Evolutionary conservation across 306 rosid genomes (phyloP), one percentile per base, ranked within the genome.

Genomic region (Vachellia collinsii): DNA sequence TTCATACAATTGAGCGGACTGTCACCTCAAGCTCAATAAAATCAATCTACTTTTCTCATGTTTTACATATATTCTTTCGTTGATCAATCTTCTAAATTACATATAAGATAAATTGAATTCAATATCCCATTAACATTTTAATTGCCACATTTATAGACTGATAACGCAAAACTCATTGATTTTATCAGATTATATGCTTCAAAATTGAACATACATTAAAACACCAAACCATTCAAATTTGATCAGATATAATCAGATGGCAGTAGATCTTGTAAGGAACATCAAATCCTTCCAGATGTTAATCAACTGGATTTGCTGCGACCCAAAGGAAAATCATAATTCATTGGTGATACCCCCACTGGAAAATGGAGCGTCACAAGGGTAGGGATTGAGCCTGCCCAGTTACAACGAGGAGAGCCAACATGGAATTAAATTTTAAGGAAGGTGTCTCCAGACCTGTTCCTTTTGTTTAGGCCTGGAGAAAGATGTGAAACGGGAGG

Each of bases 311-410:
- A 41, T 68, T 68, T 42, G 34, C 17, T 42, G 38, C 14, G 34
- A 68, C 14, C 73, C 19, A 68, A 7, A 41, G 8, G 23, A 37
- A 65, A 0, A 29, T 29, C 34, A 29, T 43, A 48, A 48, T 19
- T 17, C 12, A 19, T 37, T 39, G 53, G 36, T 42, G 37, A 68
- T 20, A n/a, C 37, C 19, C 73, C 53, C 51, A 9, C 16, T 11
- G 25, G 72, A 67, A 67, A 67, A 67, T 39, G 72, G 34, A 38
- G 48, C 1, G 72, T 67, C 72, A 67, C 39, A 10, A 9, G 38
- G 39, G 22, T 37, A 65, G 3, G 41, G 11, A 29, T 13, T 63
- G 43, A 63, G 38, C 42, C 10, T 63, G 50, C 70, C 19, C 17
- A 39, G 72, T 0, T 39, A 19, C 48, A 66, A 68, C 25, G 20